A percentile compares a stretch with the other conserved stretches of the same genome.
Conservation (phyloP, 2,329 filamentous ascomycete species). For the Claviceps sp. region DNA sequence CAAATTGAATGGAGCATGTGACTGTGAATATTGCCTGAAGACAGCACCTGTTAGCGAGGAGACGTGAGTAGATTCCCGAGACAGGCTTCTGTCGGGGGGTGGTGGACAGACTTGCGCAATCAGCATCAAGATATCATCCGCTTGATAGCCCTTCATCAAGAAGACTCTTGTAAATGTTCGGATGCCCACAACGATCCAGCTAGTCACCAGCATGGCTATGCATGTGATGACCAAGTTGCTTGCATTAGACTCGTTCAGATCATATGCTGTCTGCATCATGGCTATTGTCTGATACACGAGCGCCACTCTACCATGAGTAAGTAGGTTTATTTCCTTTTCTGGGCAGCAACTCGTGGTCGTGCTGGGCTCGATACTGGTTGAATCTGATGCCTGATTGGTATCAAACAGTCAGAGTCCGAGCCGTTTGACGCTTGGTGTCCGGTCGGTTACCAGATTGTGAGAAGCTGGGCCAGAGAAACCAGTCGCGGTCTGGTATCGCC, state of each 20-base stretch:
- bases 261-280: conserved; percentile 18
- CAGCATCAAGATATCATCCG: conserved; percentile 43
- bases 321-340: not conserved
- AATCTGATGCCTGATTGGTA: not conserved
- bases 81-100: not conserved
- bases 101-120: conserved; percentile 26
- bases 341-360: conserved; percentile 1
- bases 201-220: conserved; percentile 24
- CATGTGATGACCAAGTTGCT: conserved; percentile 22
- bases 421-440: not conserved
- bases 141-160: conserved; percentile 30
- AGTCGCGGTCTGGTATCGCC: not conserved
- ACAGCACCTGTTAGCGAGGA: conserved; percentile 2
- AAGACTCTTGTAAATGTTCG: conserved; percentile 30
- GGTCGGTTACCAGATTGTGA: not conserved
- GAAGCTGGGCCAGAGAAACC: not conserved
- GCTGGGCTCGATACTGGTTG: not conserved
- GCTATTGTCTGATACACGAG: not conserved
- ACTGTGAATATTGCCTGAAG: conserved; percentile 30
- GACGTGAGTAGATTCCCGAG: not conserved
- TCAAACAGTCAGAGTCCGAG: too few species aligned
- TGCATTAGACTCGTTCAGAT: conserved; percentile 27
- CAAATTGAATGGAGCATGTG: conserved; percentile 32
- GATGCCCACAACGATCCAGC: conserved; percentile 28
- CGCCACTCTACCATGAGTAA: not conserved